phyloP scores from a whole-genome alignment of 345 rosid species.

The Xanthoceras sorbifolium region DNA sequence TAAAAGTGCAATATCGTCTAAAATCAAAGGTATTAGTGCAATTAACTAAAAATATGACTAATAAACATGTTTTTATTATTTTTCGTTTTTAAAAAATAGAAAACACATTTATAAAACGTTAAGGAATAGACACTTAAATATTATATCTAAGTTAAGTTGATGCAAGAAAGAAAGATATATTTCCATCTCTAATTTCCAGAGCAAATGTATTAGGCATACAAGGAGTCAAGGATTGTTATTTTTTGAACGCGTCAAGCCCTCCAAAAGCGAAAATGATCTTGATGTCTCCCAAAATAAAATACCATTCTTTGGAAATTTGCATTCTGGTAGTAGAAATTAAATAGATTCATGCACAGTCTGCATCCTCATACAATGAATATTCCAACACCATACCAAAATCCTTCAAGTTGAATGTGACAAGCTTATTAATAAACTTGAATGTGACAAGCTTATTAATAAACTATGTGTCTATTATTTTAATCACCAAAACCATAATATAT shows the following conservation, averaged over 20 bases:
- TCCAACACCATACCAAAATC: background rate
- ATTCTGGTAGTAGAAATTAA: background rate
- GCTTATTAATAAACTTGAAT: background rate
- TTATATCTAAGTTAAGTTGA: too few relatives aligned
- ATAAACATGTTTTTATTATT: too few relatives aligned
- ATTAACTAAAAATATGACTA: too few relatives aligned
- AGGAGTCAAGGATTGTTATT: background rate
- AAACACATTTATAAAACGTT: too few relatives aligned
- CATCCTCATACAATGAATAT: conserved; percentile 19
- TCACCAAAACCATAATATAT: background rate
- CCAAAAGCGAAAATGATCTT: background rate
- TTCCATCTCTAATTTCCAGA: background rate
- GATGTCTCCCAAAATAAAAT: background rate
- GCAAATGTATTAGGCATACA: background rate
- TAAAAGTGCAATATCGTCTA: too few relatives aligned
- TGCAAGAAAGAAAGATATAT: too few relatives aligned
- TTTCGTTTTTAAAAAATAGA: too few relatives aligned
- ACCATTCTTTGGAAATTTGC: background rate
- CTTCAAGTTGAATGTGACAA: background rate
- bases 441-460: background rate
- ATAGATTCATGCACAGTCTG: background rate
- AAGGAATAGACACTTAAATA: too few relatives aligned
- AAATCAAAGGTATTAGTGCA: too few relatives aligned
- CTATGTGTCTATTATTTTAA: background rate
- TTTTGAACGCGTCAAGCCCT: conserved; percentile 9